phyloP scores from a whole-genome alignment of 306 rosid species.

The Vigna radiata region DNA sequence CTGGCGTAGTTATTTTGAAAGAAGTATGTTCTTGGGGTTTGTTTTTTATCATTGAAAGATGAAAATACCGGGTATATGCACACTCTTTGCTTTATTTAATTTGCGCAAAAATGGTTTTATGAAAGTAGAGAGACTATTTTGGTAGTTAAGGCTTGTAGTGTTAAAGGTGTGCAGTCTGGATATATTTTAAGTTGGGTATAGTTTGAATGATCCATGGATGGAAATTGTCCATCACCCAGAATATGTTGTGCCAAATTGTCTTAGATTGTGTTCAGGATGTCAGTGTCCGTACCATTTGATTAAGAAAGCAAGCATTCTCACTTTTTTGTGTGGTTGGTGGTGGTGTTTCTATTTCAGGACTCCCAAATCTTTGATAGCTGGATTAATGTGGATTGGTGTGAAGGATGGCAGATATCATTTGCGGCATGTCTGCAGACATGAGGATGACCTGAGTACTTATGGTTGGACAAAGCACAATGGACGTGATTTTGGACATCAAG shows the following conservation, averaged over 20 bases:
- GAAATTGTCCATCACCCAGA: neutral
- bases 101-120: conserved; percentile 22
- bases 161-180: conserved; percentile 7
- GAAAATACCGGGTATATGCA: neutral
- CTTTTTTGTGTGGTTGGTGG: neutral
- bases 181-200: conserved; percentile 9
- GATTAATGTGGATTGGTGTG: conserved; percentile 94
- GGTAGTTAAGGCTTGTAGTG: conserved; percentile 21
- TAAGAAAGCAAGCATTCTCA: conserved; percentile 31
- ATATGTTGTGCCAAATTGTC: conserved; percentile 21
- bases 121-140: conserved; percentile 22
- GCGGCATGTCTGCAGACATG: conserved; percentile 73
- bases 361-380: conserved; percentile 87
- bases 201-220: conserved; percentile 26
- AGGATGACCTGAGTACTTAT: conserved; percentile 78
- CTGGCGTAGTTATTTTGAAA: neutral
- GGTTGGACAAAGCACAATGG: conserved; percentile 93
- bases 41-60: neutral
- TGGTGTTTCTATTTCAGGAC: conserved; percentile 61
- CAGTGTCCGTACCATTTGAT: neutral
- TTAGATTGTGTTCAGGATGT: conserved; percentile 19
- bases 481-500: conserved; percentile 85
- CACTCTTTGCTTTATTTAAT: conserved; percentile 22
- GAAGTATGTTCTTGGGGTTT: neutral
- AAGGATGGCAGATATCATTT: conserved; percentile 67